Evolutionary conservation across 129 eudicot species (phyloP).

Genomic region (Flaveria sonorensis): DNA sequence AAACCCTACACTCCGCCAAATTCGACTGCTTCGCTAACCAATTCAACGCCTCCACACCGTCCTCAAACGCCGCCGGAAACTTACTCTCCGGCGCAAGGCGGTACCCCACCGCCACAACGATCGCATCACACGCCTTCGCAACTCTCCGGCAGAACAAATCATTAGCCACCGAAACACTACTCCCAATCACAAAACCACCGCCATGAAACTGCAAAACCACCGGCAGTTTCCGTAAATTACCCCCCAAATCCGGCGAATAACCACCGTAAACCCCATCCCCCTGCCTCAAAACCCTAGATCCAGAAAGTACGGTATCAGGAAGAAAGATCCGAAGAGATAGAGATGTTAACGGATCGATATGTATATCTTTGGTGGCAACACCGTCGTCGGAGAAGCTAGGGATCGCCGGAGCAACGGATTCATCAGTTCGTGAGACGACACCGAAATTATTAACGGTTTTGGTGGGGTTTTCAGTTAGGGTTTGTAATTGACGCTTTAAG

Average conservation of each 20-base stretch:
- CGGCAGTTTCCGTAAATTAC: conserved; percentile 52
- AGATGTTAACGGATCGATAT: conserved; percentile 64
- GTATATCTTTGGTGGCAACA: conserved; percentile 88
- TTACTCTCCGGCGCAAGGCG: conserved; percentile 86
- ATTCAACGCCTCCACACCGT: conserved; percentile 70
- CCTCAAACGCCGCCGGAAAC: conserved; percentile 88
- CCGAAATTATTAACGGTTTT: conserved; percentile 39
- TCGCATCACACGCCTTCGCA: conserved; percentile 71
- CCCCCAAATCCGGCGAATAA: conserved; percentile 51
- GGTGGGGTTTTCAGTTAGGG: conserved; percentile 36
- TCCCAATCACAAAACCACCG: conserved; percentile 85
- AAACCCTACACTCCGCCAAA: conserved; percentile 66
- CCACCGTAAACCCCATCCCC: conserved; percentile 67
- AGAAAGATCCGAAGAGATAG: conserved; percentile 70
- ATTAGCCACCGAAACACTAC: conserved; percentile 64
- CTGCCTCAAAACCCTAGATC: conserved; percentile 28
- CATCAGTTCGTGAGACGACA: conserved; percentile 64
- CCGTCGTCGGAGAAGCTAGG: conserved; percentile 72
- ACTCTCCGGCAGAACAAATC: conserved; percentile 78
- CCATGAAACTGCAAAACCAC: conserved; percentile 92
- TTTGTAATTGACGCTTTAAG: conserved; percentile 59
- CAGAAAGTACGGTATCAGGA: conserved; percentile 50
- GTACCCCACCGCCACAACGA: conserved; percentile 87
- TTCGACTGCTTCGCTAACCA: conserved; percentile 84
- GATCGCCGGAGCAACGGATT: conserved; percentile 57